Evolutionary conservation across 1,284 basidiomycete genomes (phyloP).

Genomic region (Ustilago cynodontis): DNA sequence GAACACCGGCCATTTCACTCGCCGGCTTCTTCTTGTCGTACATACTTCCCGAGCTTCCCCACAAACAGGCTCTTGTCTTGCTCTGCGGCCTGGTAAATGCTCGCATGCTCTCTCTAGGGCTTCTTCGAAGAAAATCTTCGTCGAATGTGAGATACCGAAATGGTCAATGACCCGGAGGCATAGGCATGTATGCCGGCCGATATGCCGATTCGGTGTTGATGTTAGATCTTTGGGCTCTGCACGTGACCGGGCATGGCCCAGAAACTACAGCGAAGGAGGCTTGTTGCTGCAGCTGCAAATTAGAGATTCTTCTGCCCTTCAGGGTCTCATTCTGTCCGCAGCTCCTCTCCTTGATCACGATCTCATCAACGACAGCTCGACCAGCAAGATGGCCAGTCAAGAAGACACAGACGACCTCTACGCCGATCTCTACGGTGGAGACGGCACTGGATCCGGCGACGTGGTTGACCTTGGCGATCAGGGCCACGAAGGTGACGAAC

Average conservation of each 20-base stretch:
- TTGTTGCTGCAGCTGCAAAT: neutral
- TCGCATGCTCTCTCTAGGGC: too few species aligned
- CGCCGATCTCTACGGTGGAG: conserved; percentile 59
- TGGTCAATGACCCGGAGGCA: neutral
- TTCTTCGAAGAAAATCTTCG: neutral
- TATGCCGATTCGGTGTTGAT: too few species aligned
- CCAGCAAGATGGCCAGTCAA: conserved; percentile 42
- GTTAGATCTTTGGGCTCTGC: conserved; percentile 8
- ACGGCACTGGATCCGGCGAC: conserved; percentile 30
- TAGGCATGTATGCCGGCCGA: neutral
- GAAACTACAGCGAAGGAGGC: neutral
- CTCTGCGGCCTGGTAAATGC: neutral
- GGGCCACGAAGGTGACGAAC: conserved; percentile 32
- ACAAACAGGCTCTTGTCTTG: neutral
- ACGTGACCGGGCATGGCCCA: conserved; percentile 41
- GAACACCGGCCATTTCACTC: conserved; percentile 1
- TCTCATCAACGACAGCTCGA: neutral
- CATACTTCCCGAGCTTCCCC: neutral
- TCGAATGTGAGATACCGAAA: neutral
- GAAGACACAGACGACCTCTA: conserved; percentile 64
- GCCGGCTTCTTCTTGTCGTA: conserved; percentile 7
- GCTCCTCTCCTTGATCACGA: neutral
- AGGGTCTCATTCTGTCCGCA: conserved; percentile 4
- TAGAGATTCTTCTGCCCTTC: neutral
- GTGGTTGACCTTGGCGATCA: conserved; percentile 43